Percentiles rank a stretch among this genome's conserved stretches.
phyloP scores from a whole-genome alignment of 768 basidiomycete genomes.

The Kwoniella mangroviensis region DNA sequence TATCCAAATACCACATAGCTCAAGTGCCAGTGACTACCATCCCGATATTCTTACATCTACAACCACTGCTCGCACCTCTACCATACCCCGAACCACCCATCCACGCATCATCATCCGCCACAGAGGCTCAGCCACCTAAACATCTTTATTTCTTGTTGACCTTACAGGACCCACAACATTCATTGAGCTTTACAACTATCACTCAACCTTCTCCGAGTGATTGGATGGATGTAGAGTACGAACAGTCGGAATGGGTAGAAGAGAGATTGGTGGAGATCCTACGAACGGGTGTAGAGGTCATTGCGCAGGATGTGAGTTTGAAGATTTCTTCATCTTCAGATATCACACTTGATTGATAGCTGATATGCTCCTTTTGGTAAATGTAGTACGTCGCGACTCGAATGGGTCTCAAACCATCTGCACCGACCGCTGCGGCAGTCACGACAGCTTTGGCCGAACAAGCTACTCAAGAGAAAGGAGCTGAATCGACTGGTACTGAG shows the following conservation, averaged over 20 bases:
- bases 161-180: slow-evolving; percentile 77
- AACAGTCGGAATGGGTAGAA: slow-evolving; percentile 87
- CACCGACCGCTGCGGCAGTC: slow-evolving; percentile 18
- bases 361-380: neutral
- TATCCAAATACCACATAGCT: slow-evolving; percentile 22
- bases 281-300: slow-evolving; percentile 79
- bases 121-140: slow-evolving; percentile 49
- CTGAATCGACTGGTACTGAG: neutral
- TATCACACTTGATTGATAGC: neutral
- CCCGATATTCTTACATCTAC: slow-evolving; percentile 88
- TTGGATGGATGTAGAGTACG: slow-evolving; percentile 86
- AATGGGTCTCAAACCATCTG: slow-evolving; percentile 42
- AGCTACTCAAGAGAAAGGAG: slow-evolving; percentile 16
- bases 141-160: slow-evolving; percentile 75
- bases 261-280: slow-evolving; percentile 87
- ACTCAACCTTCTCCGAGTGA: slow-evolving; percentile 81
- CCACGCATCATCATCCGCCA: slow-evolving; percentile 33
- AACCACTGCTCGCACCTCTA: slow-evolving; percentile 72
- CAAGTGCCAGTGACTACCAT: slow-evolving; percentile 69
- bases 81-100: slow-evolving; percentile 60
- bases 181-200: slow-evolving; percentile 73
- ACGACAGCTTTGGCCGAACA: slow-evolving; percentile 18
- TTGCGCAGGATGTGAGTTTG: slow-evolving; percentile 74
- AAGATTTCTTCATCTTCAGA: neutral
- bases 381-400: slow-evolving; percentile 42